A percentile compares a stretch with the other conserved stretches of the same genome.
Conservation (phyloP, 805 yeast genomes). For the Dipodascus albidus region DNA sequence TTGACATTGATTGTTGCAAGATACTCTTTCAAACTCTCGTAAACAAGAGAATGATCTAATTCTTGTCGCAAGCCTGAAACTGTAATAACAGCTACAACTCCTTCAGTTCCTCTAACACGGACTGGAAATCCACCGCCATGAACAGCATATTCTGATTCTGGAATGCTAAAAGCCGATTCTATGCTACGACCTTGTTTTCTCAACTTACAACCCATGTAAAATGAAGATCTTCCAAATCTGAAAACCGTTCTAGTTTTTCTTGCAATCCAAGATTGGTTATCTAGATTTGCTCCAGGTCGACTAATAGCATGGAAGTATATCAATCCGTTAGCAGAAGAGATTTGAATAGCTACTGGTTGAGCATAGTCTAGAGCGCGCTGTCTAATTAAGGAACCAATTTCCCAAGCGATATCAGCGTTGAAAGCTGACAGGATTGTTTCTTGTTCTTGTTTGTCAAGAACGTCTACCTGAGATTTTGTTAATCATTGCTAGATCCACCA, state of each 20-base stretch:
- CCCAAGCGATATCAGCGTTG: conserved; percentile 53
- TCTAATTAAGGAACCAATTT: conserved; percentile 65
- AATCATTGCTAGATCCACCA: not conserved
- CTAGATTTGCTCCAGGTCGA: conserved; percentile 21
- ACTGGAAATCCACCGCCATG: conserved; percentile 26
- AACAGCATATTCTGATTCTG: conserved; percentile 16
- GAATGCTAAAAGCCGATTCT: conserved; percentile 13
- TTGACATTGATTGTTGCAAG: not conserved
- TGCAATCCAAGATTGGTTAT: conserved; percentile 22
- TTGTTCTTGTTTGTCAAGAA: conserved; percentile 18
- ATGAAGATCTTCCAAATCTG: conserved; percentile 19
- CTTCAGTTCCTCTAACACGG: conserved; percentile 22
- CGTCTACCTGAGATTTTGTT: conserved; percentile 7
- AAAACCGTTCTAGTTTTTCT: conserved; percentile 20
- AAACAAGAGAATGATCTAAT: conserved; percentile 19
- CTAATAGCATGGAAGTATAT: conserved; percentile 20
- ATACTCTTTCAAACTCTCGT: conserved; percentile 14
- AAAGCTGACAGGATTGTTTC: conserved; percentile 18
- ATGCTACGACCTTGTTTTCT: conserved; percentile 14
- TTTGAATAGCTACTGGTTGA: conserved; percentile 18
- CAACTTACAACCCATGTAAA: conserved; percentile 20
- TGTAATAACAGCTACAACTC: conserved; percentile 20
- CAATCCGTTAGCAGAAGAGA: conserved; percentile 16
- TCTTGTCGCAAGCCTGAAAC: conserved; percentile 23
- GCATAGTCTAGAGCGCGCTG: conserved; percentile 49